Evolutionary conservation across 2,329 filamentous ascomycete species (phyloP), one percentile per base, ranked within the genome.

Genomic region (Lecanicillium sp.): DNA sequence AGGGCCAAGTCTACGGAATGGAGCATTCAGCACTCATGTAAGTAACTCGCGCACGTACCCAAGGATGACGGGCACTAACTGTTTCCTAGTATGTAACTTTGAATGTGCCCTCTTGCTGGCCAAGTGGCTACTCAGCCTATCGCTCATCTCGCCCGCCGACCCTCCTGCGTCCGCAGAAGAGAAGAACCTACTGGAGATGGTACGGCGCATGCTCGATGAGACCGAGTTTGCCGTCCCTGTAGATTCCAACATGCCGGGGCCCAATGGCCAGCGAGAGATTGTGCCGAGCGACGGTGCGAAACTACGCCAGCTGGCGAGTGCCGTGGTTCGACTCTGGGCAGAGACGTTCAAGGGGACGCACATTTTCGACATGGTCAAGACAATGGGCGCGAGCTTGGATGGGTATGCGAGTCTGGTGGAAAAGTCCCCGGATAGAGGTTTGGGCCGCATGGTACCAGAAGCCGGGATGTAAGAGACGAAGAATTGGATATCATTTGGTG

Each of bases 21-120:
- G 76, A 78, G 74, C 49, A 77, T 79, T 50, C 74, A 79, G 44
- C 71, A 79, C 54, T 77, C 74, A 19, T 50, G 74, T 77, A 56
- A 66, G 74, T 64, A 33, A 15, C 35, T 27, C 13, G 28, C 12
- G 12, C n/a, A n/a, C n/a, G n/a, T n/a, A n/a, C 29, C n/a, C 29
- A 3, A 30, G 3, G 18, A 25, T 13, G 37, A 14, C 6, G 4
- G 36, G 27, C 37, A n/a, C n/a, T 55, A 40, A 57, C 42, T 17
- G 13, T 27, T 31, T 15, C 17, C 7, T 28, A 56, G 74, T 80
- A 20, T 78, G 74, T 50, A 77, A 78, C 47, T 70, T 79, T 33
- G 76, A 80, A 49, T 79, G 76, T 43, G 76, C 74, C 20, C 67
- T 79, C 8, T 57, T 80, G 27, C 62, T 80, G 14, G 75, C 74